Base-by-base conservation (phyloP, 2,329 filamentous ascomycete genomes). In the Diaporthe sp. region DNA sequence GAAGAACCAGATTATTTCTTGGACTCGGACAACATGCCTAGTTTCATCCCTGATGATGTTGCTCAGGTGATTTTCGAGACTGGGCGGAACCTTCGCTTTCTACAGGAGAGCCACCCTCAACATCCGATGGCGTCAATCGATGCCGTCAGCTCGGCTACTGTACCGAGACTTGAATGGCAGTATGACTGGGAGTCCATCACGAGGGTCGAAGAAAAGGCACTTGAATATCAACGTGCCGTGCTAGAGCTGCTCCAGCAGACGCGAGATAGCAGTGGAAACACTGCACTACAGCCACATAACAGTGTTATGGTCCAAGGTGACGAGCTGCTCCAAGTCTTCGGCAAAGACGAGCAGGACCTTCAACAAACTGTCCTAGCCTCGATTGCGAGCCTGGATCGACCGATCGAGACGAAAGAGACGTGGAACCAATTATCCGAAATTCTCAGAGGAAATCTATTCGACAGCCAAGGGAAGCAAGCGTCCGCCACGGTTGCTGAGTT, bases 1-100 rank as follows among this genome's bases (percentile, higher is more conserved):
- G 88, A 89, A 53, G 89, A 91, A 31, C 81, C 88, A 1, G 91
- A 94, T 77, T 94, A 91, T 78, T 84, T 90, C 8, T 88, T 96
- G 44, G 91, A 93, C 76, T 86, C 87, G 31, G 86, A 89, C 39
- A 90, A 90, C 77, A 91, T 97, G 84, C 94, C 94, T 0, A 86
- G 88, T 2, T 97, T 97, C 78, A 87, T 97, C 60, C 89, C 92
- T 0, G 82, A 86, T 7, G 94, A 97, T 75, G 90, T 96, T 78
- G 92, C 91, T 4, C 88, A 90, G 70, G 86, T 88, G 7, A 91
- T 97, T n/a, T 96, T 96, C 78, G 94, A 97, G 81, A 94, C 92
- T 4, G 95, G 94, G 5, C 91, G 90, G 79, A 96, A 94, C 81
- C 84, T 98, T 65, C 90, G 94, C 10, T 92, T 97, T 72, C 87